A percentile compares a stretch with the other conserved stretches of the same genome.
Evolutionary conservation across 2,329 filamentous ascomycete genomes (phyloP).

Genomic region (Decorospora gaudefroyi): DNA sequence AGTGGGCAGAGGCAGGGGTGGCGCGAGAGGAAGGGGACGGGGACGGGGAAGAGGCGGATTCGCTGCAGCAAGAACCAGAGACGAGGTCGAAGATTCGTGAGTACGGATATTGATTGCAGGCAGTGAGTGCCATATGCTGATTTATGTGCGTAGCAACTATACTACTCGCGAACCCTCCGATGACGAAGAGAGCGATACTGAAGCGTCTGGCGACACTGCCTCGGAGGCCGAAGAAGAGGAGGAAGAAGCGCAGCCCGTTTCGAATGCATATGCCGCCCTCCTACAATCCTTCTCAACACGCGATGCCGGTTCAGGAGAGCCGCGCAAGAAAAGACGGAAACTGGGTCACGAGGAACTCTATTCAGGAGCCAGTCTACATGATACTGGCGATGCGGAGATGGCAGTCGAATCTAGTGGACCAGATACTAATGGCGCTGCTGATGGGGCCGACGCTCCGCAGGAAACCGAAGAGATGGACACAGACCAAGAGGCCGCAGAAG

Average conservation of each 20-base stretch:
- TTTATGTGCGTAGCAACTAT: slow-evolving; percentile 14
- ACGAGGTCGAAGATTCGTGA: slow-evolving; percentile 40
- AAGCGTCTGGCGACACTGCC: slow-evolving; percentile 27
- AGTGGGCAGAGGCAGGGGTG: slow-evolving; percentile 13
- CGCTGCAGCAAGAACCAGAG: slow-evolving; percentile 34
- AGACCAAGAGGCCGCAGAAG: slow-evolving; percentile 47
- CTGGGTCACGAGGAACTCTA: slow-evolving; percentile 41
- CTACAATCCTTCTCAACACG: slow-evolving; percentile 56
- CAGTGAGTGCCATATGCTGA: slow-evolving; percentile 18
- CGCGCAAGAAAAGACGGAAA: slow-evolving; percentile 60
- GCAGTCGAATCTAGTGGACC: neutral
- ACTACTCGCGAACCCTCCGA: slow-evolving; percentile 27
- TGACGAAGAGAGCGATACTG: slow-evolving; percentile 22
- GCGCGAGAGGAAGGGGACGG: slow-evolving; percentile 11
- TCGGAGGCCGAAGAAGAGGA: slow-evolving; percentile 33
- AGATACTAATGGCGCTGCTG: slow-evolving; percentile 2
- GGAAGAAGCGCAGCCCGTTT: slow-evolving; percentile 29
- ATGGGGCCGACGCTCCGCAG: slow-evolving; percentile 10
- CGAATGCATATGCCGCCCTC: slow-evolving; percentile 60
- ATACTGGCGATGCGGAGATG: neutral
- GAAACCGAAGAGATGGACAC: slow-evolving; percentile 13
- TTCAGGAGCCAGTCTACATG: neutral
- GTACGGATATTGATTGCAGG: slow-evolving; percentile 20
- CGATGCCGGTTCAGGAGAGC: slow-evolving; percentile 49
- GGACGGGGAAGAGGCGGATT: slow-evolving; percentile 35